Conservation (phyloP, 345 rosid genomes). For the Populus deltoides region DNA sequence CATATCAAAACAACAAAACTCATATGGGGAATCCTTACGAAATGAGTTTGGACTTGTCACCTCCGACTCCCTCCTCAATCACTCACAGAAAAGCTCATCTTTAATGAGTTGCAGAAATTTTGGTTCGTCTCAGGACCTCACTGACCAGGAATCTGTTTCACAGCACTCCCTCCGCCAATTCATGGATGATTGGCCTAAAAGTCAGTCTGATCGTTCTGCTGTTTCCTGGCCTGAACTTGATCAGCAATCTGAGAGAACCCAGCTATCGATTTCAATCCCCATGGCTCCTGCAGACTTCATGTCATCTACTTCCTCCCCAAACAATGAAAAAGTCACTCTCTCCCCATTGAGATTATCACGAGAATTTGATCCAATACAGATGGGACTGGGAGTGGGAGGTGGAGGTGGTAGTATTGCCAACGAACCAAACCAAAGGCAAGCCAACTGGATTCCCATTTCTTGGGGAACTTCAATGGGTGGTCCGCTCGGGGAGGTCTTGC, state of each 20-base stretch:
- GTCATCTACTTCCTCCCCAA: constrained; percentile 53
- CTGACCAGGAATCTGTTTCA: constrained; percentile 33
- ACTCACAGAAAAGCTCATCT: constrained; percentile 36
- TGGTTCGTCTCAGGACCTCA: constrained; percentile 39
- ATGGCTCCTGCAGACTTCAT: constrained; percentile 45
- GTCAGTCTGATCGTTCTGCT: constrained; percentile 34
- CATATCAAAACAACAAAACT: constrained; percentile 32
- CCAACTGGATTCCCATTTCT: constrained; percentile 51
- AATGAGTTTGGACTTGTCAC: constrained; percentile 42
- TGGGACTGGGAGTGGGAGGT: constrained; percentile 56
- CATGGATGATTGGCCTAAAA: constrained; percentile 59
- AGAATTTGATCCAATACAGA: constrained; percentile 45
- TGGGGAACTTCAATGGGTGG: constrained; percentile 71
- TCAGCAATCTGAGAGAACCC: constrained; percentile 48
- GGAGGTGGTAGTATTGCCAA: constrained; percentile 38
- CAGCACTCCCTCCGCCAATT: constrained; percentile 54
- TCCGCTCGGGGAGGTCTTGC: constrained; percentile 70
- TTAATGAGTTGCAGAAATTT: constrained; percentile 31
- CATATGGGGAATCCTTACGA: constrained; percentile 25
- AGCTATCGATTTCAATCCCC: constrained; percentile 61
- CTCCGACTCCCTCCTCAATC: constrained; percentile 47
- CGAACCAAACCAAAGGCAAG: constrained; percentile 41
- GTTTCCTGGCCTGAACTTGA: constrained; percentile 48
- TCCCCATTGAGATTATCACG: constrained; percentile 48
- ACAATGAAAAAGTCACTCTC: constrained; percentile 34